Conservation (phyloP, 495 filamentous ascomycete species). For the Neurospora tetrasperma region DNA sequence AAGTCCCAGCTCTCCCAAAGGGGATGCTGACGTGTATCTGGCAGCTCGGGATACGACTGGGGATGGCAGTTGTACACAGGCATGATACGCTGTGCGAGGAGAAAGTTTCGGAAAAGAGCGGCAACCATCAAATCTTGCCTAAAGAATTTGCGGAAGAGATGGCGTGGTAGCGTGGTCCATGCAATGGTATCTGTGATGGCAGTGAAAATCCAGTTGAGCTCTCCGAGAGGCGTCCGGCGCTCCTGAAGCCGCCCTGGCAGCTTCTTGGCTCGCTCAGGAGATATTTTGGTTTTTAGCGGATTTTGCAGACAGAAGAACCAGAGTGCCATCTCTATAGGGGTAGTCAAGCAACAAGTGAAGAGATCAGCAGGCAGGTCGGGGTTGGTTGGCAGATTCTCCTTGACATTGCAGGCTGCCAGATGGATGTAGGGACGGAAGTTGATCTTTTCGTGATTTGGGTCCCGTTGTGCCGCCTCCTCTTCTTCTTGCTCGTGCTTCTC, state of each 20-base stretch:
- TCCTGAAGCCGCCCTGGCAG: slow-evolving; percentile 82
- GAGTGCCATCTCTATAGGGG: slow-evolving; percentile 92
- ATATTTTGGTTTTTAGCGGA: slow-evolving; percentile 64
- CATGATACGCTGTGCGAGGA: slow-evolving; percentile 93
- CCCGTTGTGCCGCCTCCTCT: slow-evolving; percentile 54
- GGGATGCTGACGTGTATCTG: slow-evolving; percentile 84
- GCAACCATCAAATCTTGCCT: slow-evolving; percentile 97
- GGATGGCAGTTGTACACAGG: slow-evolving; percentile 88
- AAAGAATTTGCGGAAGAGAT: slow-evolving; percentile 92
- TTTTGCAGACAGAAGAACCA: slow-evolving; percentile 93
- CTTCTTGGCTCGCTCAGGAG: slow-evolving; percentile 68
- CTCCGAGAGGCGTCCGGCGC: slow-evolving; percentile 86
- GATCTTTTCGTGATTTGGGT: slow-evolving; percentile 61
- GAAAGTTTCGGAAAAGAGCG: slow-evolving; percentile 89
- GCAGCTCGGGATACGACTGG: slow-evolving; percentile 77
- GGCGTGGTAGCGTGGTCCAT: slow-evolving; percentile 84
- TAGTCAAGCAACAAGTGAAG: slow-evolving; percentile 92
- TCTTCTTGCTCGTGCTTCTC: slow-evolving; percentile 89
- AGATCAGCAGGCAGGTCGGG: slow-evolving; percentile 88
- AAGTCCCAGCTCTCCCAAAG: slow-evolving; percentile 98
- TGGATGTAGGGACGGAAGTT: slow-evolving; percentile 68
- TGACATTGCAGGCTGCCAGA: slow-evolving; percentile 79
- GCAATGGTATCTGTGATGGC: slow-evolving; percentile 98
- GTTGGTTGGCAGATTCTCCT: slow-evolving; percentile 93
- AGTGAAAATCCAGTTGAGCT: slow-evolving; percentile 99